Evolutionary conservation across 2,329 filamentous ascomycete genomes (phyloP).

Genomic region (Penicillium sp.): DNA sequence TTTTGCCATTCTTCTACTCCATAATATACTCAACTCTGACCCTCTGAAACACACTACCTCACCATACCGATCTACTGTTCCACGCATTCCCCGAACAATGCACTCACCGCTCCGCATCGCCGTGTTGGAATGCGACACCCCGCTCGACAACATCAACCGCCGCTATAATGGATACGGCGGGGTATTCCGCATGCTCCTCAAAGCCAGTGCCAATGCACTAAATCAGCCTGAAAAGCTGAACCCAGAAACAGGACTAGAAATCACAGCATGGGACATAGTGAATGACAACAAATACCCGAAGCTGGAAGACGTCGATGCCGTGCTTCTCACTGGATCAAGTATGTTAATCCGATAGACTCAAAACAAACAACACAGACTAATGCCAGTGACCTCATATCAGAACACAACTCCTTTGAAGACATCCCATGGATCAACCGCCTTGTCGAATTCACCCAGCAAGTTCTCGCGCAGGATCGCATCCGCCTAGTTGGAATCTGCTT

Average conservation of each 20-base stretch:
- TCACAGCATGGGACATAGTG: conserved; percentile 71
- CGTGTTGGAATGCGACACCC: conserved; percentile 83
- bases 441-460: conserved; percentile 63
- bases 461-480: conserved; percentile 62
- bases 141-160: conserved; percentile 61
- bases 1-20: too few species aligned
- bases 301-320: conserved; percentile 72
- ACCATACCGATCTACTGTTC: neutral
- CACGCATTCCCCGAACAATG: conserved; percentile 25
- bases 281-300: conserved; percentile 66
- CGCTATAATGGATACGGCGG: conserved; percentile 72
- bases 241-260: conserved; percentile 49
- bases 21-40: too few species aligned
- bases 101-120: conserved; percentile 67
- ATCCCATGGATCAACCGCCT: conserved; percentile 74
- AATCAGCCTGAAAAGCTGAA: conserved; percentile 32
- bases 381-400: conserved; percentile 39
- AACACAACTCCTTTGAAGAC: conserved; percentile 70
- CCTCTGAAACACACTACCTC: too few species aligned
- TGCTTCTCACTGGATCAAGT: conserved; percentile 75
- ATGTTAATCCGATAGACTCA: conserved; percentile 21
- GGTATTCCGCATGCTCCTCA: conserved; percentile 64
- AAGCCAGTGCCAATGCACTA: conserved; percentile 53
- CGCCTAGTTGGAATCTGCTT: conserved; percentile 81
- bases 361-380: neutral